Evolutionary conservation across 1,284 basidiomycete species (phyloP).

Genomic region (Pseudozyma hubeiensis): DNA sequence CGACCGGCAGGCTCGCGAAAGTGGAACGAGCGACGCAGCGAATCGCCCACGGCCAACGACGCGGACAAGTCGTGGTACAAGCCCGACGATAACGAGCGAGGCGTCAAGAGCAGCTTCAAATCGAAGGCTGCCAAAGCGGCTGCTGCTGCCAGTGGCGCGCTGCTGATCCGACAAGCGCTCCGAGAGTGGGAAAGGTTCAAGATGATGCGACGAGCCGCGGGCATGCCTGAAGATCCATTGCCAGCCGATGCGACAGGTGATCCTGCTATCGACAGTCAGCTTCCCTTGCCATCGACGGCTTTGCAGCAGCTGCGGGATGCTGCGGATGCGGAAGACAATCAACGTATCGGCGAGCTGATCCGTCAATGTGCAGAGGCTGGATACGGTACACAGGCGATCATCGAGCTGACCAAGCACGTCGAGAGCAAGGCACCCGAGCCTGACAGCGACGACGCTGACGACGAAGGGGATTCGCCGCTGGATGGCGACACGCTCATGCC

Average conservation of each 20-base stretch:
- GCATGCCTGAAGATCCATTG: slow-evolving; percentile 50
- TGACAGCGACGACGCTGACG: slow-evolving; percentile 8
- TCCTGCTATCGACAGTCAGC: slow-evolving; percentile 27
- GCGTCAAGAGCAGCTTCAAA: slow-evolving; percentile 21
- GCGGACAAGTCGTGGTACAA: slow-evolving; percentile 35
- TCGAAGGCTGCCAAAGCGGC: slow-evolving; percentile 29
- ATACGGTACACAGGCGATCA: slow-evolving; percentile 51
- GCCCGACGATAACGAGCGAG: slow-evolving; percentile 20
- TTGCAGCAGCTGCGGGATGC: slow-evolving; percentile 34
- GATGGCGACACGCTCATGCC: slow-evolving; percentile 36
- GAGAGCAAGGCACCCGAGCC: slow-evolving; percentile 33
- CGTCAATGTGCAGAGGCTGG: slow-evolving; percentile 43
- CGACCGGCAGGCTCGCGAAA: slow-evolving; percentile 29
- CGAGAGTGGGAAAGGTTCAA: slow-evolving; percentile 58
- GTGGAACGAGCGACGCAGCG: slow-evolving; percentile 36
- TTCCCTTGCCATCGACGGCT: slow-evolving; percentile 23
- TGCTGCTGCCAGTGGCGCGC: slow-evolving; percentile 41
- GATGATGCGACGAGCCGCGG: slow-evolving; percentile 42
- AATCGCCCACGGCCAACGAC: slow-evolving; percentile 16
- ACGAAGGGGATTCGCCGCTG: slow-evolving; percentile 2
- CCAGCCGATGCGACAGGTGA: slow-evolving; percentile 43
- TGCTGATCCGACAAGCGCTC: slow-evolving; percentile 44
- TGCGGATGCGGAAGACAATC: slow-evolving; percentile 42
- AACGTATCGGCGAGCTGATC: slow-evolving; percentile 31
- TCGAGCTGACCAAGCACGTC: slow-evolving; percentile 44